These are phyloP conservation scores for Thamnidium elegans DNA, from an alignment of 192 early-diverging fungal species.

Conservation along the genomic window DNA sequence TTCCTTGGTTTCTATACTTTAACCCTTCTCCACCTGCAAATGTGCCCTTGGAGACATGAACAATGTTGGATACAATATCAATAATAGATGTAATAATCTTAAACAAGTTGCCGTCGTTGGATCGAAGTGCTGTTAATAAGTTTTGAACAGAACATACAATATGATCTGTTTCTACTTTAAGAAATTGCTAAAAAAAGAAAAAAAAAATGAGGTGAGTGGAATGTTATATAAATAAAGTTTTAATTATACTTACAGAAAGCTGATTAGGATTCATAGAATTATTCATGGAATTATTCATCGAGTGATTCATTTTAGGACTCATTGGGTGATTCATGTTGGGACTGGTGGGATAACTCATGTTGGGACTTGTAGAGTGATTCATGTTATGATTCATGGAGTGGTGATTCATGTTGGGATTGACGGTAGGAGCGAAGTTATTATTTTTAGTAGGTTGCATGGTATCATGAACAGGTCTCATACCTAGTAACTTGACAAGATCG, in stretches of 20 bases:
- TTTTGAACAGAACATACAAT: slow-evolving; percentile 77
- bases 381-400: background rate
- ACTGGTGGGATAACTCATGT: too few relatives aligned
- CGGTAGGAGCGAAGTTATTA: background rate
- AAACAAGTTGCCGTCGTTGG: slow-evolving; percentile 31
- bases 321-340: background rate
- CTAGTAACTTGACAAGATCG: slow-evolving; percentile 61
- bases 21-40: slow-evolving; percentile 37
- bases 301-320: slow-evolving; percentile 1
- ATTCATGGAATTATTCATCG: background rate
- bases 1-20: slow-evolving; percentile 37
- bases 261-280: background rate
- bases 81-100: slow-evolving; percentile 35
- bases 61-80: slow-evolving; percentile 45
- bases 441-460: background rate
- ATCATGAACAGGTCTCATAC: slow-evolving; percentile 23
- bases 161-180: slow-evolving; percentile 66
- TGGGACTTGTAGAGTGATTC: background rate
- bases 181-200: slow-evolving; percentile 46
- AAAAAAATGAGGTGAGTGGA: background rate
- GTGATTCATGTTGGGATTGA: background rate
- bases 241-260: background rate
- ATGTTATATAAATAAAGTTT: slow-evolving; percentile 40
- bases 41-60: slow-evolving; percentile 48
- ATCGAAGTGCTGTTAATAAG: slow-evolving; percentile 59